Conservation (phyloP, 2,329 filamentous ascomycete genomes). For the Botrytis byssoidea region DNA sequence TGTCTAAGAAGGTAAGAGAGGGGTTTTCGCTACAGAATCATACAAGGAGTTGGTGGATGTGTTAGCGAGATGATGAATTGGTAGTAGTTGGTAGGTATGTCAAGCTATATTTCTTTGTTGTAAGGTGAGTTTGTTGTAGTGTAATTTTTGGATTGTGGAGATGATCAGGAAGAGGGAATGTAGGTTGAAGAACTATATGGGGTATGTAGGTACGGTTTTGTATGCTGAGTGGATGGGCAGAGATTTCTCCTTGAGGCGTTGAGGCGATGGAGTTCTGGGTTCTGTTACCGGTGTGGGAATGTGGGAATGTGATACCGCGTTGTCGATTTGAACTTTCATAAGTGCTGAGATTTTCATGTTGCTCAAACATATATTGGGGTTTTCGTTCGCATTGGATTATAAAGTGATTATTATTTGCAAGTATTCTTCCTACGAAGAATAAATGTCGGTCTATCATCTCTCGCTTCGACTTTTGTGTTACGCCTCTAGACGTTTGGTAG, state of each 20-base stretch:
- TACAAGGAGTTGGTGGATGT: not conserved
- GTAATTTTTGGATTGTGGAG: too few relatives aligned
- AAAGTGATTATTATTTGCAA: not conserved
- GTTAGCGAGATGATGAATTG: not conserved
- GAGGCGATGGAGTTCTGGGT: not conserved
- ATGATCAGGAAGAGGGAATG: too few relatives aligned
- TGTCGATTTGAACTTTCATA: not conserved
- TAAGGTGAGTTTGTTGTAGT: too few relatives aligned
- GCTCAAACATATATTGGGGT: not conserved
- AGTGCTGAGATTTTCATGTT: not conserved
- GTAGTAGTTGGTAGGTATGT: too few relatives aligned
- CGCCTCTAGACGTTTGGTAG: not conserved
- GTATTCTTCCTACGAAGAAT: rapidly evolving
- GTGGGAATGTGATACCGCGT: not conserved
- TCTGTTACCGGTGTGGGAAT: too few relatives aligned
- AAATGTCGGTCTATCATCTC: not conserved
- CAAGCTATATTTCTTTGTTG: too few relatives aligned
- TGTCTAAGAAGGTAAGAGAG: not conserved
- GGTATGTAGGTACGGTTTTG: not conserved
- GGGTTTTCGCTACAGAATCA: not conserved
- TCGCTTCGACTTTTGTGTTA: not conserved
- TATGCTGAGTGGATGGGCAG: not conserved
- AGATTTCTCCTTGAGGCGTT: not conserved
- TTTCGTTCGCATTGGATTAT: not conserved
- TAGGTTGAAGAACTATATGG: too few relatives aligned